phyloP scores from a whole-genome alignment of 2,329 filamentous ascomycete species.

The Xylariaceae sp. region DNA sequence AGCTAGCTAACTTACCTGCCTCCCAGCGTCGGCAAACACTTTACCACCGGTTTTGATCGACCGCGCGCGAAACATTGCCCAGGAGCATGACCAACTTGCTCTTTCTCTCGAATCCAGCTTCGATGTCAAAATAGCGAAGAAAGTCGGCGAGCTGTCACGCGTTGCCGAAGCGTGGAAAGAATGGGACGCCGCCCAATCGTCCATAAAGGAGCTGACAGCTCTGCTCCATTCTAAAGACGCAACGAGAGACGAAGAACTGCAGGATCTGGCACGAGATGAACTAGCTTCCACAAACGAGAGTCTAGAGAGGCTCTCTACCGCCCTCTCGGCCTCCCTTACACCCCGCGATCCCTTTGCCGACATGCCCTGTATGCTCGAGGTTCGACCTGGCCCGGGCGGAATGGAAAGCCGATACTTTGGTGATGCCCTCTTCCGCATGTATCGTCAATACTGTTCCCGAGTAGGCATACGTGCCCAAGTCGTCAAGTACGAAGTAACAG shows the following conservation, averaged over 20 bases:
- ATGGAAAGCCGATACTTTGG: conserved; percentile 90
- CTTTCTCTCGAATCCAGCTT: conserved; percentile 51
- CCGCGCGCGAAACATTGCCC: conserved; percentile 56
- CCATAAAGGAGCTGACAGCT: conserved; percentile 51
- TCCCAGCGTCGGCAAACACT: conserved; percentile 28
- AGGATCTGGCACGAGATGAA: conserved; percentile 77
- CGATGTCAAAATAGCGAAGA: conserved; percentile 56
- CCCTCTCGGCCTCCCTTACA: conserved; percentile 74
- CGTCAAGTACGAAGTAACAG: conserved; percentile 76
- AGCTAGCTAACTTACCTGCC: conserved; percentile 9
- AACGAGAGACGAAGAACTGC: conserved; percentile 58
- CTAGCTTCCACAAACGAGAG: conserved; percentile 62
- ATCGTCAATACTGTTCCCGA: conserved; percentile 71
- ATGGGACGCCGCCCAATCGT: conserved; percentile 54
- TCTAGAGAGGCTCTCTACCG: conserved; percentile 61
- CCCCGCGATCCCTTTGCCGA: conserved; percentile 87
- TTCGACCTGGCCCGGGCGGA: conserved; percentile 87
- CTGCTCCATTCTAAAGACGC: conserved; percentile 51
- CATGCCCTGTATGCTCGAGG: conserved; percentile 86
- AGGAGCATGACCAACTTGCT: conserved; percentile 57
- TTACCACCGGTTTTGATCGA: conserved; percentile 57
- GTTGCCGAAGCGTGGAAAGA: conserved; percentile 57
- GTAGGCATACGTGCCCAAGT: conserved; percentile 64
- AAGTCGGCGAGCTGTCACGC: conserved; percentile 58
- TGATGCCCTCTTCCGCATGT: conserved; percentile 86